Conservation (phyloP, 257 asterid species). For the Solanum sitiens region DNA sequence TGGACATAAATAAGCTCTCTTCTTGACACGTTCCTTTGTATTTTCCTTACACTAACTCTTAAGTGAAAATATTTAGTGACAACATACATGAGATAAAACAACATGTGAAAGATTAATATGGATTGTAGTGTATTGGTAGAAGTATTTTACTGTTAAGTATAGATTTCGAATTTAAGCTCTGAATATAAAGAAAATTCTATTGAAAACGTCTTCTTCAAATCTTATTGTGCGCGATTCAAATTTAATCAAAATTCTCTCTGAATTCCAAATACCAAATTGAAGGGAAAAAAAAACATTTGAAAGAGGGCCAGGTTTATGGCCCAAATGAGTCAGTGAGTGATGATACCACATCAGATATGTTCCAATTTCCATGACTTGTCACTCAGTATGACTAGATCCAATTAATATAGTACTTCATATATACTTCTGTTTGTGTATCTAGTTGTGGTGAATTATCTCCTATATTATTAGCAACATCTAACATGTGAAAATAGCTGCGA, state of each 20-base stretch:
- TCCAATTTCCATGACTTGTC: background rate
- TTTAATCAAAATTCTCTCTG: no score
- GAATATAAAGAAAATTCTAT: fast-evolving
- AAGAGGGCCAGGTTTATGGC: background rate
- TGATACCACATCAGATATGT: background rate
- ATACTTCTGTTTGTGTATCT: background rate
- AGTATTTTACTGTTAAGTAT: no score
- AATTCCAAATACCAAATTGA: no score
- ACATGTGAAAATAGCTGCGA: background rate
- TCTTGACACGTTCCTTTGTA: no score
- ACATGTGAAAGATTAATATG: no score
- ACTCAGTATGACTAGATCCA: background rate
- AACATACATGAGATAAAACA: background rate
- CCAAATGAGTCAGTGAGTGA: background rate
- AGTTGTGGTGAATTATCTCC: background rate
- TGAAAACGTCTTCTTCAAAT: no score
- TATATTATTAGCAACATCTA: background rate
- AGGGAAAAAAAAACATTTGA: no score
- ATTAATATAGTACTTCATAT: no score
- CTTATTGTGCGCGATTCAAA: fast-evolving
- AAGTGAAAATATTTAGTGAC: background rate
- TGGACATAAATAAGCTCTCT: no score
- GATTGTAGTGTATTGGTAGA: fast-evolving
- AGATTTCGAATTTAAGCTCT: fast-evolving
- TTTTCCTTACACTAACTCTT: no score